phyloP scores from a whole-genome alignment of 192 early-diverging fungal genomes.

The Backusella liffmaniae region DNA sequence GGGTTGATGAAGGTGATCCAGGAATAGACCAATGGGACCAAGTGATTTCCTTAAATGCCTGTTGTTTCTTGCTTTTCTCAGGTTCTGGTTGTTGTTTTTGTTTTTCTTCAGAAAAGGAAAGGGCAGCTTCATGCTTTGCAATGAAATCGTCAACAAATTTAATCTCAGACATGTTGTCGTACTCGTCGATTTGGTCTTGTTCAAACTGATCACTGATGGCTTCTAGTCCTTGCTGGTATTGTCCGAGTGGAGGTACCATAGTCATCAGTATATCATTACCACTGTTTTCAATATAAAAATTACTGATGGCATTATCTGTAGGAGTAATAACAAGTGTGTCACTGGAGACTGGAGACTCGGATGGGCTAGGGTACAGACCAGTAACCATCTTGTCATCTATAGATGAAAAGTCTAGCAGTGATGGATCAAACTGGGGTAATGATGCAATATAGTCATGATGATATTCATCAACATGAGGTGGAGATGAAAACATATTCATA shows the following conservation, averaged over 20 bases:
- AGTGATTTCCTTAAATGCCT: background rate
- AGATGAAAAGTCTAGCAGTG: background rate
- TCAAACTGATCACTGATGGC: background rate
- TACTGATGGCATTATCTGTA: background rate
- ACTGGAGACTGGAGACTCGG: constrained; percentile 11
- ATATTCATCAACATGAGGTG: background rate
- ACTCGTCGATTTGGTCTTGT: no score
- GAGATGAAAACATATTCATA: background rate
- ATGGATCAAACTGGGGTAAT: background rate
- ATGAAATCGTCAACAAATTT: constrained; percentile 19
- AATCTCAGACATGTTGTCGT: background rate
- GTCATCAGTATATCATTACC: background rate
- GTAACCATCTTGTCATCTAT: background rate
- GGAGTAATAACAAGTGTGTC: constrained; percentile 4
- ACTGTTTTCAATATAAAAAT: background rate
- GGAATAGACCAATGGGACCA: constrained; percentile 13
- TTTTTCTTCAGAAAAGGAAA: constrained; percentile 5
- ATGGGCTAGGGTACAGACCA: constrained; percentile 14
- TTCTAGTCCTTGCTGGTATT: background rate
- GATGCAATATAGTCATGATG: constrained; percentile 11
- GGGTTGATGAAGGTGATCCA: background rate
- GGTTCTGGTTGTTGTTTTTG: background rate
- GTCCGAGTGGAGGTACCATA: constrained; percentile 10
- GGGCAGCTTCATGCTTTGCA: constrained; percentile 16
- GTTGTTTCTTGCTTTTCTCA: background rate